A percentile compares a stretch with the other conserved stretches of the same genome.
Evolutionary conservation across 257 asterid genomes (phyloP).

Genomic region (Nemophila menziesii): DNA sequence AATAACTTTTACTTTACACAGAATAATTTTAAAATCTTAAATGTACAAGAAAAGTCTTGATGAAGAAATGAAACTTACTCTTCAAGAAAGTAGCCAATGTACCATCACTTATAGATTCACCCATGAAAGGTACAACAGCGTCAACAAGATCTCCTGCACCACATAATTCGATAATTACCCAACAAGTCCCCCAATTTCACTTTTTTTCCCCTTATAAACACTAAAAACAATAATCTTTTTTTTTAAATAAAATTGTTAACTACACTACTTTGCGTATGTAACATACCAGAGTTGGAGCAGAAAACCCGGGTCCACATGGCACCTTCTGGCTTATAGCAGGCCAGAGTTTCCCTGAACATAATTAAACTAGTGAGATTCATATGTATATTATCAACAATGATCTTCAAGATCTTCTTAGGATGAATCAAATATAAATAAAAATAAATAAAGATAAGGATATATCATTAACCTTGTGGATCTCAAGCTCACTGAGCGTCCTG

Average conservation of each 20-base stretch:
- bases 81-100: conserved; percentile 76
- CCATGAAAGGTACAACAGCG: conserved; percentile 95
- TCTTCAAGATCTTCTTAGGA: neutral
- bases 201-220: too few relatives aligned
- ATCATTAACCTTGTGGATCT: conserved; percentile 42
- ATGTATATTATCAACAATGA: neutral
- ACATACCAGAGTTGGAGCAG: conserved; percentile 61
- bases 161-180: too few relatives aligned
- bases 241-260: conserved; percentile 4
- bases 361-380: conserved; percentile 8
- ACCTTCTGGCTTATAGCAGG: conserved; percentile 21
- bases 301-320: conserved; percentile 42
- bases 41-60: too few relatives aligned
- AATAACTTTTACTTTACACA: too few relatives aligned
- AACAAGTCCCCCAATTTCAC: too few relatives aligned
- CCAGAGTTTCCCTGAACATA: conserved; percentile 35
- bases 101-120: conserved; percentile 92
- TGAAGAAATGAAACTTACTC: conserved; percentile 45
- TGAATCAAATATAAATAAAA: neutral
- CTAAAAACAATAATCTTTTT: too few relatives aligned
- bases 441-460: neutral
- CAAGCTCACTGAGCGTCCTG: conserved; percentile 35
- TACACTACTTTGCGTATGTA: conserved; percentile 4
- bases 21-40: too few relatives aligned
- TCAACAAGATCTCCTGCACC: conserved; percentile 63